Conservation (phyloP, 257 asterid species). For the Solanum chiquidenum region DNA sequence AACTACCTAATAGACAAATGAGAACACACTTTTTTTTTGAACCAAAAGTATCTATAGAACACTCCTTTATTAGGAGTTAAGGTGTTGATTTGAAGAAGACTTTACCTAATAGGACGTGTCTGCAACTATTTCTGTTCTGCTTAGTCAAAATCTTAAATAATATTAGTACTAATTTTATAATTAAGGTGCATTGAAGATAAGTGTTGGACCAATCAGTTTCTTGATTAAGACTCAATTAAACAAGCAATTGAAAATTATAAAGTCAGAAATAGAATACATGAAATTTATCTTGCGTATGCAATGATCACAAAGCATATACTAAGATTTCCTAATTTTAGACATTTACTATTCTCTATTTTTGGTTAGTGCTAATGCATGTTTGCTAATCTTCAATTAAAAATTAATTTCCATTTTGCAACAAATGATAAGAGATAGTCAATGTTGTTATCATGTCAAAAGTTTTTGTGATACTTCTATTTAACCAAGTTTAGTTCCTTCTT, state of each 20-base stretch:
- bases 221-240: neutral
- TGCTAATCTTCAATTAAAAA: neutral
- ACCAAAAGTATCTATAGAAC: neutral
- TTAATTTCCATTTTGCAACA: neutral
- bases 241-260: neutral
- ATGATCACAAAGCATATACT: neutral
- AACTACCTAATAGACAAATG: neutral
- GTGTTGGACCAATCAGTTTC: neutral
- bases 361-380: slow-evolving; percentile 1
- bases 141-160: neutral
- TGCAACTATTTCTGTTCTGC: neutral
- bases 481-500: neutral
- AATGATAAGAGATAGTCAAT: neutral
- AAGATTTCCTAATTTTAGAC: neutral
- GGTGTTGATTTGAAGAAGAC: neutral
- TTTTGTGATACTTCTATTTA: neutral
- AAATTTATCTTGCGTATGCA: neutral
- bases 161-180: neutral
- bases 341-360: neutral
- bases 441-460: neutral
- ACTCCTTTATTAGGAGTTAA: neutral
- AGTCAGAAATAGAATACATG: neutral
- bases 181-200: neutral
- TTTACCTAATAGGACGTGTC: neutral
- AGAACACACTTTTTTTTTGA: no score